Percentiles rank a stretch among this genome's conserved stretches.
These are phyloP conservation scores for Setomelanomma holmii DNA, from an alignment of 2,329 filamentous ascomycete genomes.

Conservation along the genomic window DNA sequence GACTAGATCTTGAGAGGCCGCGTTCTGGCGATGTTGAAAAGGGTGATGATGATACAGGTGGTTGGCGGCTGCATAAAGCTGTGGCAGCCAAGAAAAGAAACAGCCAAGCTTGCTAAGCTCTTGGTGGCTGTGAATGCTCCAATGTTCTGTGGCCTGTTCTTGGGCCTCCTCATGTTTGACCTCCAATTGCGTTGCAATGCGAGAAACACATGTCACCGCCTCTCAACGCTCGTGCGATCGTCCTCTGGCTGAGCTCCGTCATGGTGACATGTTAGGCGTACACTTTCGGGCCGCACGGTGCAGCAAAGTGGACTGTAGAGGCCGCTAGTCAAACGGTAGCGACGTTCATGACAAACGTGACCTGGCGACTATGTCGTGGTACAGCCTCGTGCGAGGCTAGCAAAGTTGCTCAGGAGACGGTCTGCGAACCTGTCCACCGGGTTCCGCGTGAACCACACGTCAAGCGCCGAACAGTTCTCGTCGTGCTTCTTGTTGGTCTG, in stretches of 20 bases:
- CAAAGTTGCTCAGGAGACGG: constrained; percentile 14
- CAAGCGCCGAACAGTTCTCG: constrained; percentile 5
- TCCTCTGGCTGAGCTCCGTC: neutral
- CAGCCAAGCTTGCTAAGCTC: constrained; percentile 8
- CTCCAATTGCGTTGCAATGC: too few species aligned
- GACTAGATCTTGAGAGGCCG: neutral
- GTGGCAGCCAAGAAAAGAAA: neutral
- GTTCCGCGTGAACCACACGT: constrained; percentile 6
- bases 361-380: constrained; percentile 3
- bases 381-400: constrained; percentile 17
- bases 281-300: neutral
- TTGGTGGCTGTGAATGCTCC: neutral
- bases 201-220: neutral
- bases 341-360: constrained; percentile 6
- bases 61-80: constrained; percentile 2
- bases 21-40: neutral
- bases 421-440: neutral
- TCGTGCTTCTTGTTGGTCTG: constrained; percentile 22
- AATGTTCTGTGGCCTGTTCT: neutral
- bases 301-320: constrained; percentile 3
- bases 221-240: neutral
- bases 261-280: constrained; percentile 3
- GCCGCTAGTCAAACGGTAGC: neutral
- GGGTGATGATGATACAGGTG: constrained; percentile 3
- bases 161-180: neutral